Conservation (phyloP, 352 stramenopile species). For the Achlya hypogyna region DNA sequence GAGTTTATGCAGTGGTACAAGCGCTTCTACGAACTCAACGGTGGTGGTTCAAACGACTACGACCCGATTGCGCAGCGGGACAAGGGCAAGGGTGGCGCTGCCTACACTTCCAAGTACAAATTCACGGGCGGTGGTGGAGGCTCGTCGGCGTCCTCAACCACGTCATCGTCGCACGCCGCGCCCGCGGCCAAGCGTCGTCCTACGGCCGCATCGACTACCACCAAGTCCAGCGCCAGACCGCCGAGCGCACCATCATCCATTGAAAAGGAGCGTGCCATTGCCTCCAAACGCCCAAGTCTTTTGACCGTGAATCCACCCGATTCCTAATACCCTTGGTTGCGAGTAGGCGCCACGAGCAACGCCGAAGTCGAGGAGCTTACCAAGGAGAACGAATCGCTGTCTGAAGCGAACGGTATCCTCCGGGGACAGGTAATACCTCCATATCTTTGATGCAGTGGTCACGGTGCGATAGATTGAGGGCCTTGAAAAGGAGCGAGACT, state of each 20-base stretch:
- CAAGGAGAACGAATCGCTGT: constrained; percentile 53
- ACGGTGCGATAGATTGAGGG: constrained; percentile 54
- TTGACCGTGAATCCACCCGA: not conserved
- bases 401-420: constrained; percentile 68
- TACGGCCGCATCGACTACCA: constrained; percentile 25
- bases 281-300: constrained; percentile 1
- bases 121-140: constrained; percentile 28
- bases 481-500: constrained; percentile 94
- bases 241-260: constrained; percentile 8
- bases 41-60: constrained; percentile 79
- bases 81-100: constrained; percentile 89
- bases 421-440: constrained; percentile 44
- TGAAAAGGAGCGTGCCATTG: constrained; percentile 11
- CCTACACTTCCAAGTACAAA: constrained; percentile 75
- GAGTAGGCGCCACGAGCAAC: constrained; percentile 11
- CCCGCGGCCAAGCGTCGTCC: constrained; percentile 28
- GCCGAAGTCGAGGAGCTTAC: constrained; percentile 62
- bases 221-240: constrained; percentile 1
- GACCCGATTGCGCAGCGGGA: constrained; percentile 87
- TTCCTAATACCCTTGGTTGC: not conserved
- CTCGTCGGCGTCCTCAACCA: constrained; percentile 25
- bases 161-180: constrained; percentile 11
- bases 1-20: constrained; percentile 99
- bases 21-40: constrained; percentile 87
- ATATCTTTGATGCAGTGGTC: not conserved